Conservation (phyloP, 73 alveolate genomes). For the Blepharisma stoltei region DNA sequence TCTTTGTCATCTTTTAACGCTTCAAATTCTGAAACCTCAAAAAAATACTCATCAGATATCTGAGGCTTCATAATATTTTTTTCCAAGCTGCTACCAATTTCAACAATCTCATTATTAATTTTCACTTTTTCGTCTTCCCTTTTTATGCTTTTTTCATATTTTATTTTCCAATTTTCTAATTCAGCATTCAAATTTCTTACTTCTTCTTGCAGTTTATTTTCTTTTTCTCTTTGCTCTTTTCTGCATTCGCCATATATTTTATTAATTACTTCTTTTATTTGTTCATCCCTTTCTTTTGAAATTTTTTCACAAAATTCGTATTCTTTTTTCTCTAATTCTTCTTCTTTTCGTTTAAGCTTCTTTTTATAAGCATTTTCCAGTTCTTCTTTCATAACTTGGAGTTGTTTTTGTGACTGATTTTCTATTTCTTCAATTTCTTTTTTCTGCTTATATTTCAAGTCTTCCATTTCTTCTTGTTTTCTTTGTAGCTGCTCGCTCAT, state of each 20-base stretch:
- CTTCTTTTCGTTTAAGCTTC: background rate
- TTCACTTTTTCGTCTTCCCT: background rate
- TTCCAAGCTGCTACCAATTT: too few relatives aligned
- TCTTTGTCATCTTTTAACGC: too few relatives aligned
- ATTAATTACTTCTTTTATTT: background rate
- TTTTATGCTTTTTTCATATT: background rate
- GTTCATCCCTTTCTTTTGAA: constrained; percentile 9
- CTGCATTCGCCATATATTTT: constrained; percentile 12
- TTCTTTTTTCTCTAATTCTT: constrained; percentile 6
- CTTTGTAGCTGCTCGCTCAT: background rate
- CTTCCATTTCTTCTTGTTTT: background rate
- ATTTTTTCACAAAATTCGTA: background rate
- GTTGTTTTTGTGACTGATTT: background rate
- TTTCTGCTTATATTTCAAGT: background rate
- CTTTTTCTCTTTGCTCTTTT: constrained; percentile 3
- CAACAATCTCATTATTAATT: too few relatives aligned
- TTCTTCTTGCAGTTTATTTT: constrained; percentile 5
- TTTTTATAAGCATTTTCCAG: background rate
- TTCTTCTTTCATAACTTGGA: background rate
- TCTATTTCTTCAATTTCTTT: constrained; percentile 1
- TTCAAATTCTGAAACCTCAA: too few relatives aligned
- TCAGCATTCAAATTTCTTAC: background rate
- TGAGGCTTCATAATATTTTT: too few relatives aligned
- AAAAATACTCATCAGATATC: too few relatives aligned
- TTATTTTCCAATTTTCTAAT: constrained; percentile 4